Base-by-base conservation (phyloP, 2,329 filamentous ascomycete genomes). In the Trichoderma sp. region DNA sequence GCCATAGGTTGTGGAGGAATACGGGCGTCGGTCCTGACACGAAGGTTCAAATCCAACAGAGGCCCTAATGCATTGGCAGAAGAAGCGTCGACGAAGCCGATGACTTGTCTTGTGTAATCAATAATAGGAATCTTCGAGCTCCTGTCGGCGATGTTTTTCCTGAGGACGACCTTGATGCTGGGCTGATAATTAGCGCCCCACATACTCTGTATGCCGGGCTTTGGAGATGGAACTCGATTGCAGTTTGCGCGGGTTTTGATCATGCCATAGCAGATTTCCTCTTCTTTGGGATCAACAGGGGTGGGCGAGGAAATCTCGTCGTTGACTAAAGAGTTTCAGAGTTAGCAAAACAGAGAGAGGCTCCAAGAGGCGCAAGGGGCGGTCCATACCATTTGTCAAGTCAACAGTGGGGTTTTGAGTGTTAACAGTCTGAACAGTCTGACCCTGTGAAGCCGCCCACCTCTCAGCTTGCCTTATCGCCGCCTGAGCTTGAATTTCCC, bases 221-320 rank as follows among this genome's bases (percentile, higher is more conserved):
- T 93, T 0, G 89, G 88, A 2, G 85, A 87, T 0, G 93, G 93
- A 2, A 95, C 88, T 43, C 83, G 81, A 74, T 88, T 85, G 71
- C 90, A 91, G 72, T 90, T 88, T 53, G 96, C 83, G 66, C 83
- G 87, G 2, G 89, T 86, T 67, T 93, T 89, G 24, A 96, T 80
- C 80, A 91, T 91, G 53, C 93, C 93, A 75, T 92, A 94, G 79
- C 93, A 96, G 4, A 96, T 91, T 75, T 93, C 89, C 76, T 92
- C 88, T 24, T 89, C 85, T 58, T 83, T 86, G 35, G 88, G 84
- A 68, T 92, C 86, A 4, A 88, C 75, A 29, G 31, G 33, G n/a
- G 31, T 10, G 11, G 91, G 21, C 10, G 61, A 35, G 6, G 29
- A 16, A 40, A 49, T 87, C 31, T 89, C 87, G 55, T 91, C 89